Percentiles rank a stretch among this genome's conserved stretches.
Evolutionary conservation across 164 flowering plant genomes (phyloP).

Genomic region (Cinnamomum micranthum): DNA sequence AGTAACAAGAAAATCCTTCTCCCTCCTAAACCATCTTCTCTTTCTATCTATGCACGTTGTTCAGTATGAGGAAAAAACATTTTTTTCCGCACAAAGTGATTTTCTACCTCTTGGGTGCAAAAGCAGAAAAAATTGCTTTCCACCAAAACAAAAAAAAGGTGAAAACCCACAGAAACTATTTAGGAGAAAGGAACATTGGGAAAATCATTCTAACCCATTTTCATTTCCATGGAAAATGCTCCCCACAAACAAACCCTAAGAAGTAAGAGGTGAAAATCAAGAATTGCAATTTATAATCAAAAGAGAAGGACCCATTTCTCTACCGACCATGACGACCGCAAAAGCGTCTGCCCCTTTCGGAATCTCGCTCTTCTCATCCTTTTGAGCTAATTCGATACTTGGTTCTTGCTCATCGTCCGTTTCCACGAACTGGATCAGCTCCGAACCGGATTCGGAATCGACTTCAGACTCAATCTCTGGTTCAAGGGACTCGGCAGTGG

Average conservation of each 20-base stretch:
- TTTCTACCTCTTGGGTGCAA: too few relatives aligned
- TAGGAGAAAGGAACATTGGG: too few relatives aligned
- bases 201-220: too few relatives aligned
- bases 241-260: background rate
- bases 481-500: constrained; percentile 2
- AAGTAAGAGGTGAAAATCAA: background rate
- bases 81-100: too few relatives aligned
- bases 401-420: constrained; percentile 5
- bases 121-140: too few relatives aligned
- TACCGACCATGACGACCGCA: constrained; percentile 85
- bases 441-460: constrained; percentile 25
- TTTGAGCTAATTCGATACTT: background rate
- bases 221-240: too few relatives aligned
- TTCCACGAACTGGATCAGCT: constrained; percentile 19
- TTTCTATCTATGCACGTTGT: too few relatives aligned
- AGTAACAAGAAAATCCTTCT: too few relatives aligned
- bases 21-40: too few relatives aligned
- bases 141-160: too few relatives aligned
- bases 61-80: too few relatives aligned
- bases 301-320: background rate
- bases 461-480: constrained; percentile 24
- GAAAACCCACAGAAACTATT: too few relatives aligned
- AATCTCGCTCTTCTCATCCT: constrained; percentile 3
- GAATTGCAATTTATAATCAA: background rate
- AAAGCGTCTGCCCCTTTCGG: constrained; percentile 66